Base-by-base conservation (phyloP, 108 stramenopile species). In the Schizochytrium sp. region DNA sequence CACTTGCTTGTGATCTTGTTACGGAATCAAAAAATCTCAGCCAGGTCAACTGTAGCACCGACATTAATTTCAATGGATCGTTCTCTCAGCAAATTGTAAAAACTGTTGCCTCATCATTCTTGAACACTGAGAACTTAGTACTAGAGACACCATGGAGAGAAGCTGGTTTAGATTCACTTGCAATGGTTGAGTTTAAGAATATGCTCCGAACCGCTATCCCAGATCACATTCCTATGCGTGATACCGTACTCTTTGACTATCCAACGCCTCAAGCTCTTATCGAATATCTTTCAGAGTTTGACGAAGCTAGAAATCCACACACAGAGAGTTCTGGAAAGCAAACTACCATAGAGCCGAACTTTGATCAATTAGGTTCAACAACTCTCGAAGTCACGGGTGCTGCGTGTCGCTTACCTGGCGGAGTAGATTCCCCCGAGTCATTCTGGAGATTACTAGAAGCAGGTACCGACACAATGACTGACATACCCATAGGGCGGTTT, bases 171-270 rank as follows among this genome's bases (percentile, higher is more conserved):
- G 91, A 91, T 59, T 89, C 89, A 40, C 56, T 91, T 46, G 40
- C 45, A 1, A 87, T 91, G 61, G 83, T 83, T 3, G 76, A 89
- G 45, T 89, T 91, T 42, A 47, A 53, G 12, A 83, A 83, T 15
- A 40, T 38, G 42, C 3, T 19, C 15, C 73, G 47, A 3, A 3
- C 10, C 19, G 57, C 40, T 15, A 38, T 57, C 12, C 59, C 5
- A 1, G 60, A 4, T 4, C 56, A 76, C 50, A 15, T 44, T 4
- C 41, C 4, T 3, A 41, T 91, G 60, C 56, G 40, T 3, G 42
- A 88, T 17, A 91, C 91, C 3, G 42, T 91, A 12, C 56, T 91
- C 53, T 91, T 91, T 57, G 91, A 91, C 89, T 72, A 89, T 7
- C 91, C 91, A 7, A 91, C 89, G 3, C 88, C 88, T 5, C 44